These are phyloP conservation scores for Tuber indicum DNA, from an alignment of 495 filamentous ascomycete species.

Conservation along the genomic window DNA sequence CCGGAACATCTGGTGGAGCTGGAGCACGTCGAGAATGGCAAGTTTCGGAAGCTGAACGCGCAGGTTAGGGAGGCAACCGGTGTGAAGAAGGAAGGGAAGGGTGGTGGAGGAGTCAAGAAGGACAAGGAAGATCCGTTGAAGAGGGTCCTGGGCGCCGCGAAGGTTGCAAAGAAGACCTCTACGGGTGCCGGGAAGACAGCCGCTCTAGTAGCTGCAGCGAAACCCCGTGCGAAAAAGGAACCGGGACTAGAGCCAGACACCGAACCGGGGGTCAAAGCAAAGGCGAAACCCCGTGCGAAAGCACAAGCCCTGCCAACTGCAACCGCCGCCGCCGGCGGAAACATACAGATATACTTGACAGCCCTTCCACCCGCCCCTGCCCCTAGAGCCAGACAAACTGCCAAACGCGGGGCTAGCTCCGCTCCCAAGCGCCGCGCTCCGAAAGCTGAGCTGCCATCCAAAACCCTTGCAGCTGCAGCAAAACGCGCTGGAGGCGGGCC, in stretches of 20 bases:
- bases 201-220: neutral
- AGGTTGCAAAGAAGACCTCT: slow-evolving; percentile 7
- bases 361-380: neutral
- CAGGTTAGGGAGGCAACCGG: slow-evolving; percentile 22
- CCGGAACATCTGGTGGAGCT: slow-evolving; percentile 17
- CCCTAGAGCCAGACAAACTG: neutral
- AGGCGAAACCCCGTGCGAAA: neutral
- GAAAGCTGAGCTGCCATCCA: neutral
- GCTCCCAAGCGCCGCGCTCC: neutral
- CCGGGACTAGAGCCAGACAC: neutral
- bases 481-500: neutral
- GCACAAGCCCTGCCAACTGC: neutral
- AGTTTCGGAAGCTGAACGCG: slow-evolving; percentile 29
- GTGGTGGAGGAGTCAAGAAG: slow-evolving; percentile 7
- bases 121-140: slow-evolving; percentile 9
- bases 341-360: neutral
- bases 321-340: neutral
- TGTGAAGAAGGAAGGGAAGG: neutral
- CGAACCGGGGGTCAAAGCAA: neutral
- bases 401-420: neutral
- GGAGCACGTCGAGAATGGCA: slow-evolving; percentile 21
- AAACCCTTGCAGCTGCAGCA: neutral
- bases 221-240: neutral
- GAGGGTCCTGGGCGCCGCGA: neutral
- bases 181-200: neutral